phyloP scores from a whole-genome alignment of 805 yeast genomes.

The Metschnikowia noctiluminum region DNA sequence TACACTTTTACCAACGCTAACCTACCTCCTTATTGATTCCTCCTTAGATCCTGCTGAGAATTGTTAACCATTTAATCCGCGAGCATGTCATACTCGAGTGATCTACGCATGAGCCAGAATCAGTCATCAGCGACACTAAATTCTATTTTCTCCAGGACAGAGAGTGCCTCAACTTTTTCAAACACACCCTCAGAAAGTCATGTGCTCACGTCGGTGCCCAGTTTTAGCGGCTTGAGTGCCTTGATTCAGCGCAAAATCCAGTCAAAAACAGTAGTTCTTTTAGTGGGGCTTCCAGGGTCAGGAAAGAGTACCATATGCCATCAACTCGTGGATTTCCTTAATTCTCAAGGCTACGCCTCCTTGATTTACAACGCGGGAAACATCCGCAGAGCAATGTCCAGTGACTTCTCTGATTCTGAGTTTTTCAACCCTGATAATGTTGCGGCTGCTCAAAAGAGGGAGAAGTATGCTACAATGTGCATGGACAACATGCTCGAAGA shows the following conservation, averaged over 20 bases:
- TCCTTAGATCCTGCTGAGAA: no score
- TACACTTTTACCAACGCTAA: background rate
- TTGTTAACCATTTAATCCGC: no score
- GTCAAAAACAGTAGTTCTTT: constrained; percentile 25
- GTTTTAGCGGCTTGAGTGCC: constrained; percentile 13
- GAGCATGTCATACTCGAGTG: background rate
- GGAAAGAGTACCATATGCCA: constrained; percentile 40
- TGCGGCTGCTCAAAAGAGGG: constrained; percentile 31
- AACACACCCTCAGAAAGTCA: constrained; percentile 18
- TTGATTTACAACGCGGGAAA: constrained; percentile 49
- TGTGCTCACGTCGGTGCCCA: constrained; percentile 9
- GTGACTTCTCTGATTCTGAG: constrained; percentile 28
- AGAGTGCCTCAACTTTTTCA: constrained; percentile 17
- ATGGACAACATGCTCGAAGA: constrained; percentile 31
- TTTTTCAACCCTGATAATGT: constrained; percentile 38
- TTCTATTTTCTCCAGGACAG: constrained; percentile 24
- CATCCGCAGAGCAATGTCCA: constrained; percentile 37
- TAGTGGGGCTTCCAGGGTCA: constrained; percentile 42
- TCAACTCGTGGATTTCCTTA: constrained; percentile 25
- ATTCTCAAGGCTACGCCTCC: constrained; percentile 10
- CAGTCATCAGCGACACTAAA: constrained; percentile 27
- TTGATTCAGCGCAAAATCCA: constrained; percentile 14
- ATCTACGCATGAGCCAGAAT: constrained; percentile 14
- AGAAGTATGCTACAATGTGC: constrained; percentile 33
- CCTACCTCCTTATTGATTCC: no score